Base-by-base conservation (phyloP, 345 rosid genomes). In the Barbarea vulgaris region DNA sequence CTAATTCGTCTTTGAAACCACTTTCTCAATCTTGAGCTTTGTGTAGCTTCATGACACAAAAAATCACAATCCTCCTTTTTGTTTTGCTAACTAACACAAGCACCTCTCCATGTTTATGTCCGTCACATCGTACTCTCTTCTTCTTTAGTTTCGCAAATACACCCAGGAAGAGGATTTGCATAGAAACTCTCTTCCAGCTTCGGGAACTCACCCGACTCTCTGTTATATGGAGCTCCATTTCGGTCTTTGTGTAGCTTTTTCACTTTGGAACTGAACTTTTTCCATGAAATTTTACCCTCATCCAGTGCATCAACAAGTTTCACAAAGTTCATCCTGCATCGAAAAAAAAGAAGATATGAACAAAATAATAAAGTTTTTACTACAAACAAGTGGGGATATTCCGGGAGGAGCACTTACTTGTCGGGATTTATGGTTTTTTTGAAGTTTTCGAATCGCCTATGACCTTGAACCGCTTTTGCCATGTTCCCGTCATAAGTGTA, bases 381-480 rank as follows among this genome's bases (percentile, higher is more conserved):
- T 4, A 37, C 28, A 54, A 68, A 67, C 44, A 9, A 34, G 59
- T 6, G 33, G 17, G 22, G 34, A 67, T 19, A 19, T 34, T 17
- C 0, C n/a, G n/a, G n/a, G n/a, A 5, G 31, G 47, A 5, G 30
- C 7, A 25, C 41, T 84, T 86, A 90, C 98, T 76, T 91, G 87
- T 94, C 97, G 22, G 97, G 98, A 79, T 62, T 86, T 74, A 94
- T 87, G 7, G 97, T 94, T 79, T 87, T 94, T 86, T 83, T 88
- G 81, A 94, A 94, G 79, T 86, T 76, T 82, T 88, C 95, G 56
- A 87, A 91, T 56, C 95, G 82, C 80, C 98, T 78, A 72, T 94
- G 98, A 76, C 97, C 97, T 82, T 94, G 91, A 63, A 91, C 93
- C 14, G 98, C 97, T 88, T 94, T 94, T 19, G 98, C 98, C 98